phyloP scores from a whole-genome alignment of 768 basidiomycete species.

The Mycena polygramma region DNA sequence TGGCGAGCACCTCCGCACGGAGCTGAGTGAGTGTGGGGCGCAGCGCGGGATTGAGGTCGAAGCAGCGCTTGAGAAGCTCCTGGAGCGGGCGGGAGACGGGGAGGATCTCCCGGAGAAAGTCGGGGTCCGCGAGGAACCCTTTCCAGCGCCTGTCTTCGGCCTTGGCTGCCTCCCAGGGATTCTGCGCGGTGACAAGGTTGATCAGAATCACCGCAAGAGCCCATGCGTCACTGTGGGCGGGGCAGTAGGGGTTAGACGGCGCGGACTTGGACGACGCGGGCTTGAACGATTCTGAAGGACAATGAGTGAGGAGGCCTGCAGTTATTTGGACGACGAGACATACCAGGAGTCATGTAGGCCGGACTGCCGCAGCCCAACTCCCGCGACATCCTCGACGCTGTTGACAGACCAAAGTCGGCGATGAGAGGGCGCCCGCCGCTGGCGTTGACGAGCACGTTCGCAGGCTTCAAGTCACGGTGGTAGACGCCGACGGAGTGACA shows the following conservation, averaged over 20 bases:
- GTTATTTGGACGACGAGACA: background rate
- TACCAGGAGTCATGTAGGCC: constrained; percentile 50
- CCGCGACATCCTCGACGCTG: constrained; percentile 7
- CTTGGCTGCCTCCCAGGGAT: constrained; percentile 64
- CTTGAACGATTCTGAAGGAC: constrained; percentile 26
- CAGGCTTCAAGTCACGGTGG: constrained; percentile 51
- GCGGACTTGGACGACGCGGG: background rate
- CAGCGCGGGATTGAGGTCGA: background rate
- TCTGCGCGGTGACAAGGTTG: constrained; percentile 65
- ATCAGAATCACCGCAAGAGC: constrained; percentile 64
- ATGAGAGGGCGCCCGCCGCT: constrained; percentile 57
- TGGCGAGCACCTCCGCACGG: constrained; percentile 1
- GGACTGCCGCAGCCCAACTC: constrained; percentile 50
- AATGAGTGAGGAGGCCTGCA: constrained; percentile 4
- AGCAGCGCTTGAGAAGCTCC: constrained; percentile 25
- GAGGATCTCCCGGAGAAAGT: constrained; percentile 63
- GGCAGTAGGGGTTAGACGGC: constrained; percentile 1
- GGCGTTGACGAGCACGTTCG: constrained; percentile 62
- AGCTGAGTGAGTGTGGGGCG: constrained; percentile 16
- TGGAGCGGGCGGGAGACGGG: constrained; percentile 56
- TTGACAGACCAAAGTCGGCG: constrained; percentile 68
- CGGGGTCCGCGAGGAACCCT: constrained; percentile 47
- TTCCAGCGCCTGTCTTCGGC: constrained; percentile 16
- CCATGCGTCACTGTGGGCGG: constrained; percentile 54
- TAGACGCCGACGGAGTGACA: constrained; percentile 67